Base-by-base conservation (phyloP, 257 asterid species). In the Primulina tabacum region DNA sequence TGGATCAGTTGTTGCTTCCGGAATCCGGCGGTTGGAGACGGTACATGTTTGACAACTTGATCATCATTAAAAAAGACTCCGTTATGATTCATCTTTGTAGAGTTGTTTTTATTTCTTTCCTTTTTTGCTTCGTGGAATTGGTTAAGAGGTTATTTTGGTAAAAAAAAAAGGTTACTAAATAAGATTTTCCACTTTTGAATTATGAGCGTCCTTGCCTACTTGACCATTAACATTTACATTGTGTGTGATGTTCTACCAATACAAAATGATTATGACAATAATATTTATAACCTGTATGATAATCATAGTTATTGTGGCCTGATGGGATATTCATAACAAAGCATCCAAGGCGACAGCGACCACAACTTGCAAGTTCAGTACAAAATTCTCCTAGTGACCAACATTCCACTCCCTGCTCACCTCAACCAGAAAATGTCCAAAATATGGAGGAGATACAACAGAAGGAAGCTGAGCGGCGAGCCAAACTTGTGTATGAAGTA, bases 311-410 rank as follows among this genome's bases (percentile, higher is more conserved):
- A 77, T 88, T 94, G 65, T 94, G 97, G 97, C 97, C 96, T 62
- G 97, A 91, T 84, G 97, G 96, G 53, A 87, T 94, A 76, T 94
- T 94, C 85, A 77, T 94, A 64, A 94, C 99, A 66, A 94, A 90
- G 85, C 97, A 89, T 82, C 97, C 99, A 43, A 85, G 80, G 72
- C 85, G 96, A 68, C 90, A 76, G 77, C 87, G 73, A 66, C 89
- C 96, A 67, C 62, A 86, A 43, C 79, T 82, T 70, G 71, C 78
- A 50, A 79, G 80, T 72, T 79, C 89, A 28, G 74, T 90, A 32
- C 35, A 59, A 37, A 73, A 60, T 76, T 72, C 85, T 61, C 68
- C 83, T 35, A 74, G 64, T 62, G 81, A 73, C 75, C 82, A 64
- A 76, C 47, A 81, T 30, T 67, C 89, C 62, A 68, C 86, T 74